Evolutionary conservation across 805 yeast species (phyloP).

Genomic region (Barnettozyma botsteinii): DNA sequence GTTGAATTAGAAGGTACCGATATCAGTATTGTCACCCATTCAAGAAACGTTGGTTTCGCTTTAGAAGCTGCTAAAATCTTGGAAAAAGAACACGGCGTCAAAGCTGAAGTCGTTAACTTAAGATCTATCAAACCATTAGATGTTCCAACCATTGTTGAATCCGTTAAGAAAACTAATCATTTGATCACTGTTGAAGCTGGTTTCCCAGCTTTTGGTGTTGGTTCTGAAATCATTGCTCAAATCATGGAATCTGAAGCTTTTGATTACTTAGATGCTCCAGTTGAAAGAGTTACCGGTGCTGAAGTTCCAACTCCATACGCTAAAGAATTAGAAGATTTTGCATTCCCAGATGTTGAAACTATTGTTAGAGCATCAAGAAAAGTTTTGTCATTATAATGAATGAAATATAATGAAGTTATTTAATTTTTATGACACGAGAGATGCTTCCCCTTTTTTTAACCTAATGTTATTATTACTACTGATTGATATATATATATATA

Average conservation of each 20-base stretch:
- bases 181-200: slow-evolving; percentile 95
- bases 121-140: slow-evolving; percentile 97
- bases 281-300: slow-evolving; percentile 98
- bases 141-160: slow-evolving; percentile 72
- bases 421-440: too few species aligned
- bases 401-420: slow-evolving; percentile 5
- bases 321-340: slow-evolving; percentile 91
- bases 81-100: slow-evolving; percentile 78
- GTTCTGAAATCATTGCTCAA: slow-evolving; percentile 96
- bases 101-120: slow-evolving; percentile 90
- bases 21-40: slow-evolving; percentile 82
- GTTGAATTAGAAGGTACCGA: slow-evolving; percentile 91
- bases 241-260: slow-evolving; percentile 98
- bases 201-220: slow-evolving; percentile 98
- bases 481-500: too few species aligned
- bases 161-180: slow-evolving; percentile 96
- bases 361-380: slow-evolving; percentile 83
- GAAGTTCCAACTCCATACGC: slow-evolving; percentile 99
- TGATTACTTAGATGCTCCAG: slow-evolving; percentile 97
- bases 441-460: too few species aligned
- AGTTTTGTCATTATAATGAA: slow-evolving; percentile 69
- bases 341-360: slow-evolving; percentile 95
- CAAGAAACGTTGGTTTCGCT: slow-evolving; percentile 84
- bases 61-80: slow-evolving; percentile 86
- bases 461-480: too few species aligned